Conservation (phyloP, 768 basidiomycete species). For the Mycena maculata region DNA sequence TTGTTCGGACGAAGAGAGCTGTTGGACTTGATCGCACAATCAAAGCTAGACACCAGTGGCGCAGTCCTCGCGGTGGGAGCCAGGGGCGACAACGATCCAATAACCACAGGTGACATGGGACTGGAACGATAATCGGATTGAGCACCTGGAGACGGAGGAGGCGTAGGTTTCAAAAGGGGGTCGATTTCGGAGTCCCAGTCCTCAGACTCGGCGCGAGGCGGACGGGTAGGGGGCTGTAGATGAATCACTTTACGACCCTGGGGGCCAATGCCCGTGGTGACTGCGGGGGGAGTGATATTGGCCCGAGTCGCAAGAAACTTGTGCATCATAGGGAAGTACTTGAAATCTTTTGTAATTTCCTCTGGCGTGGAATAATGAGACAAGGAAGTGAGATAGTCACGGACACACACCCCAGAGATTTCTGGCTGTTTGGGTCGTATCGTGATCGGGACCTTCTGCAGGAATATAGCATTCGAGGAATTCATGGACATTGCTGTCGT, state of each 20-base stretch:
- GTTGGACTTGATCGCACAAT: slow-evolving; percentile 7
- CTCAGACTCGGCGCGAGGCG: not conserved
- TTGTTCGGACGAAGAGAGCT: too few relatives aligned
- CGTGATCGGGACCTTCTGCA: slow-evolving; percentile 3
- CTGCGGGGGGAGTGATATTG: slow-evolving; percentile 39
- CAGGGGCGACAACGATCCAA: too few relatives aligned
- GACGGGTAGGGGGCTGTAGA: slow-evolving; percentile 31
- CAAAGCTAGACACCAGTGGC: too few relatives aligned
- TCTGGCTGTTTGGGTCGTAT: slow-evolving; percentile 27
- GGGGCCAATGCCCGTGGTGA: slow-evolving; percentile 45
- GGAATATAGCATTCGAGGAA: slow-evolving; percentile 14
- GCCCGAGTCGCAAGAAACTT: slow-evolving; percentile 33
- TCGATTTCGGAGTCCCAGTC: not conserved
- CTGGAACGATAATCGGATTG: too few relatives aligned
- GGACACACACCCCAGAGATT: slow-evolving; percentile 46
- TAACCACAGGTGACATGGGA: too few relatives aligned
- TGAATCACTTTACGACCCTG: slow-evolving; percentile 33
- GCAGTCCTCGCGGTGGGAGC: too few relatives aligned
- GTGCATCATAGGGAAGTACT: slow-evolving; percentile 34
- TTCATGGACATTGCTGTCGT: not conserved
- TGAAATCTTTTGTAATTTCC: slow-evolving; percentile 35
- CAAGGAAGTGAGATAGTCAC: not conserved
- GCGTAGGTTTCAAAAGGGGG: not conserved
- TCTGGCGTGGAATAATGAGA: slow-evolving; percentile 13
- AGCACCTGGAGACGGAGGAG: not conserved